Evolutionary conservation across 768 basidiomycete genomes (phyloP), one percentile per base, ranked within the genome.

Genomic region (Suillus hirtellus): DNA sequence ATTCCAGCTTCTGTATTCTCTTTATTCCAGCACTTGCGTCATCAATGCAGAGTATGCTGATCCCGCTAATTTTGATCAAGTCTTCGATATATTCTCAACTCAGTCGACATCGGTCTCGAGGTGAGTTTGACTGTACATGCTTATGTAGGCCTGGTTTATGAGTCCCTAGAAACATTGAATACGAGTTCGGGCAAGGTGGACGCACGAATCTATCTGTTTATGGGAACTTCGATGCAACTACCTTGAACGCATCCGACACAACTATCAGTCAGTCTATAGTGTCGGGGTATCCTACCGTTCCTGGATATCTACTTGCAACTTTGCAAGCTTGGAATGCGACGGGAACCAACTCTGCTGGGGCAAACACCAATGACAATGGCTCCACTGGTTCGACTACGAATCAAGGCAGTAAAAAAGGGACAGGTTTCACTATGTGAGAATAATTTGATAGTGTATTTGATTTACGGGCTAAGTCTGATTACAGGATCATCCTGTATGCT

Each of bases 1-100:
- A 61, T 50, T 19, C 15, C 64, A 93, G 92, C 78, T 97, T 15
- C 75, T 96, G 27, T 96, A 95, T 71, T 93, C 95, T 4, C 72
- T 82, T 27, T 81, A 82, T 63, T 90, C 92, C 1, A 74, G 84
- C 59, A 86, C 89, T 0, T 96, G 95, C 70, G 75, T 86, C 38
- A 87, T 96, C 71, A 92, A 92, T 70, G 73, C 82, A 1, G 86
- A 85, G 63, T 95, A 95, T 72, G 80, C 85, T 17, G 78, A 84
- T 71, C 83, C 85, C 10, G 73, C 76, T 9, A 79, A 80, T 27
- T 94, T 90, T 69, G 88, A 92, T 66, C 82, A 88, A 69, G 82
- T 86, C 49, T 82, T 94, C 74, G 89, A 93, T 70, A 83, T 95
- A 59, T 93, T 88, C 73, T 85, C 91, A 2, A 90, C 92, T 0